A percentile compares a stretch with the other conserved stretches of the same genome.
phyloP scores from a whole-genome alignment of 768 basidiomycete genomes.

The Termitomyces sp. region DNA sequence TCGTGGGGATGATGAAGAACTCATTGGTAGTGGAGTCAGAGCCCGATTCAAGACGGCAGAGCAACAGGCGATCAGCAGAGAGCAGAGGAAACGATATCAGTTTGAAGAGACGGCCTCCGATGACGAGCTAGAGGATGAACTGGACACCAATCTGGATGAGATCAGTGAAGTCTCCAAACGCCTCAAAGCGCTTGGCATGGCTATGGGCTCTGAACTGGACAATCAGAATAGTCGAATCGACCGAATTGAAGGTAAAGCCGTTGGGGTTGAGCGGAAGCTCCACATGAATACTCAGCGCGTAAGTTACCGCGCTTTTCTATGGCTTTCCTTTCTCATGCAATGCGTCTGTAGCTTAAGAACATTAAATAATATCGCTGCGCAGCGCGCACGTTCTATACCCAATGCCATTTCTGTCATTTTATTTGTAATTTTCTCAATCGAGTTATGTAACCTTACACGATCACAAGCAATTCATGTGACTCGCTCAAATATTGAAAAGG shows the following conservation, averaged over 20 bases:
- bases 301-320: slow-evolving; percentile 15
- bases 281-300: slow-evolving; percentile 81
- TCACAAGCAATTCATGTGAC: slow-evolving; percentile 18
- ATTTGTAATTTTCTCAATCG: no score
- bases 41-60: slow-evolving; percentile 41
- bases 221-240: slow-evolving; percentile 79
- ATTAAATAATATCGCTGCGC: slow-evolving; percentile 36
- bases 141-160: slow-evolving; percentile 89
- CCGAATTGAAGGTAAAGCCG: slow-evolving; percentile 74
- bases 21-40: slow-evolving; percentile 28
- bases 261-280: slow-evolving; percentile 66
- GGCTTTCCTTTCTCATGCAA: slow-evolving; percentile 1
- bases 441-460: slow-evolving; percentile 6
- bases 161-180: slow-evolving; percentile 71
- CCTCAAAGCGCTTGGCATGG: slow-evolving; percentile 70
- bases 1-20: slow-evolving; percentile 37
- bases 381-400: not conserved
- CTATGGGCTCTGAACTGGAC: slow-evolving; percentile 87
- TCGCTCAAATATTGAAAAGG: not conserved
- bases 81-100: slow-evolving; percentile 78
- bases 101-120: slow-evolving; percentile 89
- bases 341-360: slow-evolving; percentile 45
- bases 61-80: slow-evolving; percentile 34
- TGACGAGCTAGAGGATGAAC: slow-evolving; percentile 91
- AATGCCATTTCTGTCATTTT: not conserved